Conservation (phyloP, 1,284 basidiomycete genomes). For the Cryptococcus sp. region DNA sequence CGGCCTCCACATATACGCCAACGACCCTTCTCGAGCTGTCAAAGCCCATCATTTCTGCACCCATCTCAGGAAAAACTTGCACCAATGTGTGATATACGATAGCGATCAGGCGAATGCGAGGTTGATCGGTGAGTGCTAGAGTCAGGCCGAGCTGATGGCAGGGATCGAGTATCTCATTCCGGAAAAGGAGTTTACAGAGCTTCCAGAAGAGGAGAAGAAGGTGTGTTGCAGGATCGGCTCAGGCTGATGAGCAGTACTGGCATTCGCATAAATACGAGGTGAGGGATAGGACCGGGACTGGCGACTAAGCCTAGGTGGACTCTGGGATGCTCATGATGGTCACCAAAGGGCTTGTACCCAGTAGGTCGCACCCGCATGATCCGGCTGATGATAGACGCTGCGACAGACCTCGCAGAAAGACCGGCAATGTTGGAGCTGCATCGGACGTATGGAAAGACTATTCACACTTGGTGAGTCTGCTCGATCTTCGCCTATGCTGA, state of each 20-base stretch:
- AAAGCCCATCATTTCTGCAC: slow-evolving; percentile 51
- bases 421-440: slow-evolving; percentile 53
- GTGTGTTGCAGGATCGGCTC: slow-evolving; percentile 5
- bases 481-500: background rate
- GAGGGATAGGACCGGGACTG: background rate
- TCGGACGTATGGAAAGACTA: slow-evolving; percentile 54
- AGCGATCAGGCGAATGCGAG: slow-evolving; percentile 39
- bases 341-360: slow-evolving; percentile 48
- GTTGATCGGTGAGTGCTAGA: slow-evolving; percentile 29
- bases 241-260: slow-evolving; percentile 25
- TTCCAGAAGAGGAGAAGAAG: slow-evolving; percentile 43
- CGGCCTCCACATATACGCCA: slow-evolving; percentile 46
- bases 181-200: slow-evolving; percentile 32
- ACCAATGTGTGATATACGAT: slow-evolving; percentile 47
- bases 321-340: slow-evolving; percentile 52
- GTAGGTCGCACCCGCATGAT: slow-evolving; percentile 23
- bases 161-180: slow-evolving; percentile 48
- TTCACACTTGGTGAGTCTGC: slow-evolving; percentile 51
- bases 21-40: slow-evolving; percentile 47
- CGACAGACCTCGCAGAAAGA: slow-evolving; percentile 49
- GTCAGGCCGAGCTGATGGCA: slow-evolving; percentile 2
- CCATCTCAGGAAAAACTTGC: slow-evolving; percentile 37
- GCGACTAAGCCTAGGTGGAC: slow-evolving; percentile 44
- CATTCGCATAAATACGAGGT: slow-evolving; percentile 45
- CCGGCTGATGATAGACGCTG: slow-evolving; percentile 24